A percentile compares a stretch with the other conserved stretches of the same genome.
phyloP scores from a whole-genome alignment of 305 asterid species.

The Euphrasia arctica region DNA sequence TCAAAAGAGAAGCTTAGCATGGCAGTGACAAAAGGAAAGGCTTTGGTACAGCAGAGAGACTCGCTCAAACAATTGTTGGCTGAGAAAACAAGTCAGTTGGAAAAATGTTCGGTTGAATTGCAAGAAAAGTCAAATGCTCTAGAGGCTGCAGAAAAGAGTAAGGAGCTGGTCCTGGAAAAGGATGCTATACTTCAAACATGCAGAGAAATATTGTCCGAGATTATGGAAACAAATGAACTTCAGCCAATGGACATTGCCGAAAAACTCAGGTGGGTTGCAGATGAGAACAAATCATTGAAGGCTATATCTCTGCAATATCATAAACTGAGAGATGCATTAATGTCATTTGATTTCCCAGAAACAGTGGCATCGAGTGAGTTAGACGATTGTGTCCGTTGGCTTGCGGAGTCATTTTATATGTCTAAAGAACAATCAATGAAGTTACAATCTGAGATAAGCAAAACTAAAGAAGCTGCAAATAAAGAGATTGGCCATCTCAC shows the following conservation, averaged over 20 bases:
- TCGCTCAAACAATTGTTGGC: constrained; percentile 73
- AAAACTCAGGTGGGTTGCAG: constrained; percentile 62
- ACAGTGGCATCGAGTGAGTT: constrained; percentile 47
- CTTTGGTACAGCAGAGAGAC: constrained; percentile 93
- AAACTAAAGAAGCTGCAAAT: constrained; percentile 52
- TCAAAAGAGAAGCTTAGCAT: constrained; percentile 95
- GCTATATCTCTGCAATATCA: constrained; percentile 50
- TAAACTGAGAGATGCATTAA: constrained; percentile 45
- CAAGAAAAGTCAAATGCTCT: constrained; percentile 78
- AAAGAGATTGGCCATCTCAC: constrained; percentile 57
- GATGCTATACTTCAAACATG: constrained; percentile 58
- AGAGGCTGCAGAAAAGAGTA: constrained; percentile 60
- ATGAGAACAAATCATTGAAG: constrained; percentile 59
- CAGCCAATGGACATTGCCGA: constrained; percentile 56
- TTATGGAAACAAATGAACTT: constrained; percentile 38
- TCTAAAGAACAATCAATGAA: constrained; percentile 59
- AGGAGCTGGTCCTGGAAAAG: constrained; percentile 55
- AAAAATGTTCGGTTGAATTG: constrained; percentile 51
- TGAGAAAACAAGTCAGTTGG: constrained; percentile 75
- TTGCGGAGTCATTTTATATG: constrained; percentile 50
- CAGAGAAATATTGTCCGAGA: constrained; percentile 61
- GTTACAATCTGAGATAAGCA: constrained; percentile 54
- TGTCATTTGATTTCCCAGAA: constrained; percentile 63
- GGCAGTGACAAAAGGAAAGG: constrained; percentile 99
- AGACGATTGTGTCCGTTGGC: constrained; percentile 57